Evolutionary conservation across 2,329 filamentous ascomycete genomes (phyloP), one percentile per base, ranked within the genome.

Genomic region (Claviceps monticola): DNA sequence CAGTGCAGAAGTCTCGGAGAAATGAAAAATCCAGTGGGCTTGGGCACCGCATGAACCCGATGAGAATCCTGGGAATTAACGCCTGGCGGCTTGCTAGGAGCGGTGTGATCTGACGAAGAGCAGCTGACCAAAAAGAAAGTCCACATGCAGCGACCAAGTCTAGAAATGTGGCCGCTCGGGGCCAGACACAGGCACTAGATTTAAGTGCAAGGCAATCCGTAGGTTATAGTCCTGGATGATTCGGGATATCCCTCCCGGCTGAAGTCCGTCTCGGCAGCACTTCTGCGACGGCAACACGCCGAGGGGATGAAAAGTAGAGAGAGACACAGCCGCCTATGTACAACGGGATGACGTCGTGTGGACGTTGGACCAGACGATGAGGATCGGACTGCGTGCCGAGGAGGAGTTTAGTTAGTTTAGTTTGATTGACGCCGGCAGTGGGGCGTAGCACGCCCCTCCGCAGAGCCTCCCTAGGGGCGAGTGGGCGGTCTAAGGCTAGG

Each of bases 101-200:
- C 53, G 53, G 53, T 54, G 53, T 54, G 34, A 51, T 54, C 46
- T 43, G 43, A 44, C 46, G 43, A 44, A 51, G 21, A 37, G 50
- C 53, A 52, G 53, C 36, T 50, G 50, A 54, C 36, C 50, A 34
- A 26, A 43, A 45, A 36, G 26, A 39, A 39, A 45, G 45, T 52
- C 43, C 42, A 46, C 49, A 46, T 49, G 46, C 46, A 43, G 39
- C 42, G 50, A 54, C 46, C 42, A 49, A 52, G 41, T 54, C 52
- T 46, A 49, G 50, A 43, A 21, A 17, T 23, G 34, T 37, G 45
- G 46, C 41, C 46, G 41, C 34, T 48, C 38, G 36, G 49, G n/a
- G 38, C 29, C 39, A 49, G 29, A 49, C 26, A 39, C 37, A 46
- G 38, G 45, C 49, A 53, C 50, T 54, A 47, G 42, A 54, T 52